Base-by-base conservation (phyloP, 108 stramenopile genomes). In the Cyclotella kingstonii region DNA sequence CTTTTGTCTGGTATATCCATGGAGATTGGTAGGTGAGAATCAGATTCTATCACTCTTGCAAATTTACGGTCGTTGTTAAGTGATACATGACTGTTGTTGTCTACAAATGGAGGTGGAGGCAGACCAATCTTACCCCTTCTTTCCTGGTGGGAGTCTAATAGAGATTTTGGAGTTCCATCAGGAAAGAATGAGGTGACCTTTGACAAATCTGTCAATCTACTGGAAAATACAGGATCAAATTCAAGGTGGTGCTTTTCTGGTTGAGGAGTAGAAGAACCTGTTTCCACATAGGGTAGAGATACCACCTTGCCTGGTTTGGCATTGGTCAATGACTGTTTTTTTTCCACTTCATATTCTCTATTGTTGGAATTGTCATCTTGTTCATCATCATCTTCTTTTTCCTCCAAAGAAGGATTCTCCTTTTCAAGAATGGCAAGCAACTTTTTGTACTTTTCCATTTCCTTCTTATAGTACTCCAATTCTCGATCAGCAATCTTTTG, bases 401-500 rank as follows among this genome's bases (percentile, higher is more conserved):
- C 43, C 48, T 11, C 63, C 52, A 21, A 18, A 2, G 22, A 23
- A 15, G 29, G 18, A 2, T 19, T 5, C 40, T 54, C 41, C 30
- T 27, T 33, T 39, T 45, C 34, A 9, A 33, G 41, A 28, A 21
- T 29, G 2, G 31, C 34, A 5, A 40, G 10, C 30, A 31, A 33
- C 15, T 23, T 29, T 60, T 74, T 74, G 45, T 66, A 74, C 36
- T 66, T 50, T 4, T 60, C 62, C 47, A 63, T 15, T 2, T 57
- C 56, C 12, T 7, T 42, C 55, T 63, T 73, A 25, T 73, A 73
- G 17, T 8, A 14, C 23, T 51, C 44, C 44, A 74, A 58, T 30
- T 74, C 64, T 29, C 23, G 1, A 15, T 47, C 7, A 10, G 73
- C 73, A 18, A 74, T 19, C 23, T 26, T 54, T 42, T 60, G 53